Base-by-base conservation (phyloP, 768 basidiomycete genomes). In the Coprinopsis strossmayeri region DNA sequence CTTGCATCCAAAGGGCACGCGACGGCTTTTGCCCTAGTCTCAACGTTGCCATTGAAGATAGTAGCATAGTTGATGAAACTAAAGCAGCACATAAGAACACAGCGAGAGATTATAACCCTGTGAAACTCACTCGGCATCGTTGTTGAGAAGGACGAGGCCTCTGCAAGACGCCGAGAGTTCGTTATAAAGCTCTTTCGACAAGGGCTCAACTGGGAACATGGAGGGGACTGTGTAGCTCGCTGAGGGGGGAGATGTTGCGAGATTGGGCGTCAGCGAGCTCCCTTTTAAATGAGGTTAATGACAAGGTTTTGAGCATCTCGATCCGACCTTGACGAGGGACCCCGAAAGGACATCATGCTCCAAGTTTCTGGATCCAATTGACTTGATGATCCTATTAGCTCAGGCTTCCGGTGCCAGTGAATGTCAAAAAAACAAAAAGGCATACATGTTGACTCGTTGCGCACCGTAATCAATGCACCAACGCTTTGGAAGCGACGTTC, bases 21-120 rank as follows among this genome's bases (percentile, higher is more conserved):
- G 12, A 91, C 77, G 9, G 80, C 82, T 54, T 78, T 69, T 9
- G 88, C 76, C 1, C 63, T 55, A 24, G 77, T 72, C 38, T 76
- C 68, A 30, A 91, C 76, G 48, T 86, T 86, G 3, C 87, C 89
- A 54, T 91, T 91, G 72, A 91, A 91, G 47, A 90, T 73, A 27
- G 63, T 73, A 3, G 71, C 67, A 53, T 70, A 72, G 50, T 77
- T 73, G 11, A 53, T 45, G 57, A 79, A 79, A 18, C 77, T 78
- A 38, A 27, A 43, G 46, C 41, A 37, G 40, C 41, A 40, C 34
- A 49, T 18, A 26, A 25, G 12, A 28, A 21, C n/a, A 34, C 35
- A 26, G 40, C 17, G 12, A n/a, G n/a, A n/a, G n/a, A 35, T 34
- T 7, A 18, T 21, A 15, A 12, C 24, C 20, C 23, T 3, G 35